Evolutionary conservation across 2,329 filamentous ascomycete species (phyloP).

Genomic region (Trichoderma harzianum): DNA sequence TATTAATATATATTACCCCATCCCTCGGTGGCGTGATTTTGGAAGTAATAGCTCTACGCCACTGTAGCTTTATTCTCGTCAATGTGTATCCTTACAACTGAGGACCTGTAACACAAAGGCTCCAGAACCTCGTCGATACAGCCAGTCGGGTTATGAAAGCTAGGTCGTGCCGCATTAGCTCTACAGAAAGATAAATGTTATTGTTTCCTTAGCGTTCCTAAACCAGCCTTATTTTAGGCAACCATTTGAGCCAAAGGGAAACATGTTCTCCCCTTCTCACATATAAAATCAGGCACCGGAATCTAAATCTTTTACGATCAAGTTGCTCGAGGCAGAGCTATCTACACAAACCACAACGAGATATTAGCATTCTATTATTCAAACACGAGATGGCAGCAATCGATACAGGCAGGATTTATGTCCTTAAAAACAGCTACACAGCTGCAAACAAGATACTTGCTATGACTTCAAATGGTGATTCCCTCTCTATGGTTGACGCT

Average conservation of each 20-base stretch:
- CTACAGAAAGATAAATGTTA: neutral
- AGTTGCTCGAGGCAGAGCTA: neutral
- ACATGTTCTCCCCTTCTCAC: neutral
- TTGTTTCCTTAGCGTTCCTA: neutral
- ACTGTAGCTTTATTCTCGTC: neutral
- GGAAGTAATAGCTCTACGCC: neutral
- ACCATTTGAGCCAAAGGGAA: neutral
- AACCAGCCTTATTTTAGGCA: neutral
- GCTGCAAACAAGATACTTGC: neutral
- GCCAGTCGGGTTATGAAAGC: neutral
- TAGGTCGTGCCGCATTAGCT: neutral
- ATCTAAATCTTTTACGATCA: neutral
- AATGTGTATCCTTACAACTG: neutral
- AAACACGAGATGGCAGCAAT: conserved; percentile 13
- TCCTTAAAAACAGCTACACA: neutral
- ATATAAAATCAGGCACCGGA: neutral
- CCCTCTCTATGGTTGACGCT: neutral
- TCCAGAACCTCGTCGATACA: neutral
- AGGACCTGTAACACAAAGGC: neutral
- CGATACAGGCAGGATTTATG: neutral
- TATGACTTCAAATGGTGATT: neutral
- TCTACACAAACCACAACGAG: neutral
- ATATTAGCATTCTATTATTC: neutral
- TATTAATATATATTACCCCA: neutral
- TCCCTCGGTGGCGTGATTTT: neutral